A percentile compares a stretch with the other conserved stretches of the same genome.
Evolutionary conservation across 176 grass and related monocot species (phyloP).

Genomic region (Hsuehochloa calcarea): DNA sequence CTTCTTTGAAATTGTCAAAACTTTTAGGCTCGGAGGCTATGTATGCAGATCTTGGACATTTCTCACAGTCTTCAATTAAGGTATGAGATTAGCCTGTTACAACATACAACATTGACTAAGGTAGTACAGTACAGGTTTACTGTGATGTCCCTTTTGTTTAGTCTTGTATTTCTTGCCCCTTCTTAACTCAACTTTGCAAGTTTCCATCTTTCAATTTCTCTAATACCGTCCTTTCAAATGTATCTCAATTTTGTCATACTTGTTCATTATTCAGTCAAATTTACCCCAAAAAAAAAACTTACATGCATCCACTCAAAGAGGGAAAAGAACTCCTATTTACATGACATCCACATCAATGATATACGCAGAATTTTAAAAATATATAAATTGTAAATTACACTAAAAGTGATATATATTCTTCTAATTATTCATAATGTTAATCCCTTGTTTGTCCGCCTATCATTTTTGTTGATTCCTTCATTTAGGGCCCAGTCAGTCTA

Average conservation of each 20-base stretch:
- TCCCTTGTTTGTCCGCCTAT: background rate
- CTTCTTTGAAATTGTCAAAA: slow-evolving; percentile 32
- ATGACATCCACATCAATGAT: background rate
- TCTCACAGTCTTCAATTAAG: slow-evolving; percentile 87
- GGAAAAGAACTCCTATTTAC: background rate
- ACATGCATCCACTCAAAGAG: background rate
- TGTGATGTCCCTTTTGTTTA: background rate
- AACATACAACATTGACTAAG: background rate
- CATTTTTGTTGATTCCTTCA: background rate
- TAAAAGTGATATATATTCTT: background rate
- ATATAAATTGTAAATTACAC: background rate
- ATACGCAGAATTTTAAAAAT: background rate
- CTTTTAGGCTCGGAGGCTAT: slow-evolving; percentile 86
- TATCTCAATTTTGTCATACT: background rate
- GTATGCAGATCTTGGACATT: slow-evolving; percentile 98
- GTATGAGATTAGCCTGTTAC: slow-evolving; percentile 32
- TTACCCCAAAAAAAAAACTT: background rate
- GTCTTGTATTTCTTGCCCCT: background rate
- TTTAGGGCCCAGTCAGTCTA: background rate
- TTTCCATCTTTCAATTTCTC: background rate
- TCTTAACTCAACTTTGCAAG: background rate
- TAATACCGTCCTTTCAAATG: background rate
- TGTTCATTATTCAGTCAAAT: background rate
- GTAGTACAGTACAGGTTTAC: background rate
- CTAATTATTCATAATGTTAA: background rate